Evolutionary conservation across 768 basidiomycete genomes (phyloP).

Genomic region (Gyrodon lividus): DNA sequence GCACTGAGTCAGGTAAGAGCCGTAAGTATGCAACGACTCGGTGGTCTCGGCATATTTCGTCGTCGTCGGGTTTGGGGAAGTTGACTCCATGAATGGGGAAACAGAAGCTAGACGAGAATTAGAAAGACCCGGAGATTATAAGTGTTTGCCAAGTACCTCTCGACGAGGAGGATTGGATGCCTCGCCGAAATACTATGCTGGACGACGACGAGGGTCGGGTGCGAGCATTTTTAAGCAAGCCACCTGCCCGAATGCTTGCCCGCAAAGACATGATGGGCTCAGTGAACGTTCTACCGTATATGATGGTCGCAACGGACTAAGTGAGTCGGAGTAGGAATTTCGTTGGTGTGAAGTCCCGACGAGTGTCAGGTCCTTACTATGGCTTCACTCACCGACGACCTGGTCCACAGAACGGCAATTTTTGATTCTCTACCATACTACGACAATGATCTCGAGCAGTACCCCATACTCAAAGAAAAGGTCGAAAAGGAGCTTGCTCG

Average conservation of each 20-base stretch:
- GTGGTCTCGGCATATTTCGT: constrained; percentile 70
- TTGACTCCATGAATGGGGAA: constrained; percentile 85
- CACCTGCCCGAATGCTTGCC: constrained; percentile 43
- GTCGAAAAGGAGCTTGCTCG: constrained; percentile 75
- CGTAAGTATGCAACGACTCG: constrained; percentile 83
- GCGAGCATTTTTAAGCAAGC: constrained; percentile 41
- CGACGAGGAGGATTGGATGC: constrained; percentile 46
- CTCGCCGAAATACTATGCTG: constrained; percentile 32
- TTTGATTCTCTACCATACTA: constrained; percentile 93
- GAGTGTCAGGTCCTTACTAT: constrained; percentile 22
- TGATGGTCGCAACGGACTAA: constrained; percentile 1
- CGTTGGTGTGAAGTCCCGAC: not conserved
- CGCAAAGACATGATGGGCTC: constrained; percentile 43
- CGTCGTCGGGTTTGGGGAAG: constrained; percentile 82
- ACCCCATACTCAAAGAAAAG: constrained; percentile 67
- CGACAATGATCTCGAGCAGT: constrained; percentile 85
- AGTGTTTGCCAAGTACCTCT: constrained; percentile 40
- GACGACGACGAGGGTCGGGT: constrained; percentile 32
- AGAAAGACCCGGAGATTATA: constrained; percentile 2
- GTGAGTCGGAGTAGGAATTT: constrained; percentile 30
- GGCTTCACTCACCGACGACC: constrained; percentile 17
- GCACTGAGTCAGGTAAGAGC: constrained; percentile 89
- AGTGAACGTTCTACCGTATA: not conserved
- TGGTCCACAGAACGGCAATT: constrained; percentile 29
- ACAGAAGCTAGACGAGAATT: constrained; percentile 47